Evolutionary conservation across 2,329 filamentous ascomycete species (phyloP), one percentile per base, ranked within the genome.

Genomic region (Balansia obtecta): DNA sequence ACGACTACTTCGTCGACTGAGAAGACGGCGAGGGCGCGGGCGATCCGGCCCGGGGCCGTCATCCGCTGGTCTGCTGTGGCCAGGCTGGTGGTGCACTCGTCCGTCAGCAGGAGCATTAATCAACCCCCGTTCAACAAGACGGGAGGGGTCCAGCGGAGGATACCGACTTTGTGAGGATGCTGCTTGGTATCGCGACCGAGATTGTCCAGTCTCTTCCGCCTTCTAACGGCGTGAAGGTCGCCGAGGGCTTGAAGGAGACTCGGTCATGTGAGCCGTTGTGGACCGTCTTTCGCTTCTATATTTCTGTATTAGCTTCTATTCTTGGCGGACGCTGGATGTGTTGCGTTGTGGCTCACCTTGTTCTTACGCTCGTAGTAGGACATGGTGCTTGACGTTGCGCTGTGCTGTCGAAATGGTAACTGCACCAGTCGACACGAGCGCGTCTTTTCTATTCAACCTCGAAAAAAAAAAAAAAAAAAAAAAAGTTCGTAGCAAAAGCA

Each of bases 1-100:
- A 95, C 71, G 47, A 95, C 75, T 32, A 94, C 75, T 68, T 95
- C 88, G 63, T 95, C 88, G 57, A 95, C 77, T 60, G 80, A 84
- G 68, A 93, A 94, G 55, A 94, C 83, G 54, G 86, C 85, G 48
- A 88, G 76, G 34, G 87, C 86, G 49, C 88, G 85, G 6, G 88
- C 88, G 49, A 95, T 82, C 55, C 85, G 82, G 8, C 85, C 86
- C 1, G 83, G 84, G 45, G 86, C 73, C 45, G 77, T 75, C 37
- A 84, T 88, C 62, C 88, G 84, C 61, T 87, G 82, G 53, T 94
- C 87, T 55, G 83, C 80, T 10, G 83, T 85, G 52, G 79, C 73
- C 38, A 83, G 81, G 62, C 85, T 89, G 57, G 46, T 12, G 4
- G 11, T 13, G 4, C n/a, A 4, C 2, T 8, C 22, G 34, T 30